phyloP scores from a whole-genome alignment of 768 basidiomycete genomes.

The Mycena filopes region DNA sequence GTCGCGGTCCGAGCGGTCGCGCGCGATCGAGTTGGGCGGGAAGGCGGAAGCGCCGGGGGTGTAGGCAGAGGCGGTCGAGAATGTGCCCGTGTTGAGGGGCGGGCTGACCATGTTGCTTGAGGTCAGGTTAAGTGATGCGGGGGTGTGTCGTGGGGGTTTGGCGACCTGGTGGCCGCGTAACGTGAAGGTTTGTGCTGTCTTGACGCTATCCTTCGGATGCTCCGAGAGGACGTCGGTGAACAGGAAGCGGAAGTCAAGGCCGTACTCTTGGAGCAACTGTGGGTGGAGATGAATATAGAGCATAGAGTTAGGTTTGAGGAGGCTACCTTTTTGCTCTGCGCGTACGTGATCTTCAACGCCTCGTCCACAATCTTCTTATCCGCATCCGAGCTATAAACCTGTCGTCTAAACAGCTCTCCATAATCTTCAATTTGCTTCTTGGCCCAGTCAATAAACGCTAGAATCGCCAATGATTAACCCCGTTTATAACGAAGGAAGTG shows the following conservation, averaged over 20 bases:
- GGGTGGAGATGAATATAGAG: conserved; percentile 5
- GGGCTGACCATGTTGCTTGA: background rate
- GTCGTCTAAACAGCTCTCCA: conserved; percentile 86
- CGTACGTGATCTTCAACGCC: conserved; percentile 77
- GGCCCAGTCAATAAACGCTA: conserved; percentile 96
- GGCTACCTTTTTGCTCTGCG: conserved; percentile 86
- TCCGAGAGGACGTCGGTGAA: conserved; percentile 63
- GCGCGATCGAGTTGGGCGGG: conserved; percentile 8
- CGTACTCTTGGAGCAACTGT: conserved; percentile 75
- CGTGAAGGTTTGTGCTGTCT: conserved; percentile 23
- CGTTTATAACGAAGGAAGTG: background rate
- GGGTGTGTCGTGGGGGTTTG: conserved; percentile 26
- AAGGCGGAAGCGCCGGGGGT: conserved; percentile 30
- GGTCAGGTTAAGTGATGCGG: conserved; percentile 19
- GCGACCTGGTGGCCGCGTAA: conserved; percentile 31
- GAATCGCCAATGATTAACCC: background rate
- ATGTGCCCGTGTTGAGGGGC: conserved; percentile 5
- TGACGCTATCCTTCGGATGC: conserved; percentile 41
- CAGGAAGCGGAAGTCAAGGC: conserved; percentile 80
- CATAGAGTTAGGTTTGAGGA: background rate
- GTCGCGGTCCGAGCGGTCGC: conserved; percentile 2
- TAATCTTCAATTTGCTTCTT: conserved; percentile 86
- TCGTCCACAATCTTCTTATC: conserved; percentile 79
- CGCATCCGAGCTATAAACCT: conserved; percentile 89
- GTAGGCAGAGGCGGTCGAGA: conserved; percentile 16